These are phyloP conservation scores for Acorus calamus DNA, from an alignment of 106 monocot genomes.

Conservation along the genomic window DNA sequence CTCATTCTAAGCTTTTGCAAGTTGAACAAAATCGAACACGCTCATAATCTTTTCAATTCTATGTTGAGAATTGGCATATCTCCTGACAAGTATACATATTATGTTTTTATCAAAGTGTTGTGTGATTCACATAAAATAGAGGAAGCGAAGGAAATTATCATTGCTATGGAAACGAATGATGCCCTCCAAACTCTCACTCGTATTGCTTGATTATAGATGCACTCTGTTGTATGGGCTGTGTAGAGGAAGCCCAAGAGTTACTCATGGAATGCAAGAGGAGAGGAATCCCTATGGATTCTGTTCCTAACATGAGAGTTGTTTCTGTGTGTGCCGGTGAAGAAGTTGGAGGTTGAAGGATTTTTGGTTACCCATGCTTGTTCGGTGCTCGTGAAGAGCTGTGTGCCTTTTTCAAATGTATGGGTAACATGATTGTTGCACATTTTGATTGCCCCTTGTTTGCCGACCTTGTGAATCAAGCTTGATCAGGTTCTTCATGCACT, in stretches of 20 bases:
- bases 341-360: slow-evolving; percentile 11
- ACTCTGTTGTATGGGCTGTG: slow-evolving; percentile 21
- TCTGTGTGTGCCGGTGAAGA: slow-evolving; percentile 4
- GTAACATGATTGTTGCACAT: too few relatives aligned
- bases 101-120: slow-evolving; percentile 57
- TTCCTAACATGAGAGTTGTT: slow-evolving; percentile 1
- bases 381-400: too few relatives aligned
- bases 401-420: too few relatives aligned
- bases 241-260: slow-evolving; percentile 35
- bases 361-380: too few relatives aligned
- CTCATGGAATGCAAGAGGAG: slow-evolving; percentile 23
- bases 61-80: slow-evolving; percentile 71
- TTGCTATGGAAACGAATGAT: slow-evolving; percentile 41
- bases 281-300: slow-evolving; percentile 15
- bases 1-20: slow-evolving; percentile 67
- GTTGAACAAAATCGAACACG: slow-evolving; percentile 44
- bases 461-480: too few relatives aligned
- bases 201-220: slow-evolving; percentile 34
- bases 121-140: slow-evolving; percentile 40
- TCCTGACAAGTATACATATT: slow-evolving; percentile 70
- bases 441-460: too few relatives aligned
- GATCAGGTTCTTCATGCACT: too few relatives aligned
- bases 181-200: slow-evolving; percentile 25
- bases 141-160: slow-evolving; percentile 53
- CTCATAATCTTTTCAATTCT: slow-evolving; percentile 53